These are phyloP conservation scores for Backusella circina DNA, from an alignment of 192 early-diverging fungal species.

Conservation along the genomic window DNA sequence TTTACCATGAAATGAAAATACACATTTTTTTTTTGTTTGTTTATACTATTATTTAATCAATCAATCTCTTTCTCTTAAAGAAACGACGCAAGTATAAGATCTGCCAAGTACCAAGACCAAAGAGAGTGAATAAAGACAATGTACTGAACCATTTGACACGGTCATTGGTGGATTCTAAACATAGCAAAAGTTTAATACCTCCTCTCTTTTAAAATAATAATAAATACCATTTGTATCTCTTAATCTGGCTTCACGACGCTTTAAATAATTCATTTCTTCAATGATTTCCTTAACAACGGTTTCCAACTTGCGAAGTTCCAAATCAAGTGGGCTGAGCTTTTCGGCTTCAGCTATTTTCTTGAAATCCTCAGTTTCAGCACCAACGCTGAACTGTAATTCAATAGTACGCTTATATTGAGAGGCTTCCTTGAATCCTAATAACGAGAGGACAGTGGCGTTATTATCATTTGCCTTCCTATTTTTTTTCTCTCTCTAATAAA, in stretches of 20 bases:
- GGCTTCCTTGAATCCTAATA: slow-evolving; percentile 47
- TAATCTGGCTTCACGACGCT: slow-evolving; percentile 76
- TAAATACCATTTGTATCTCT: slow-evolving; percentile 81
- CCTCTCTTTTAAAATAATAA: not conserved
- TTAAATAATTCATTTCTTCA: slow-evolving; percentile 84
- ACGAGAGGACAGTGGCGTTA: not conserved
- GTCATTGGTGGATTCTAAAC: slow-evolving; percentile 87
- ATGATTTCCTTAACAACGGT: slow-evolving; percentile 71
- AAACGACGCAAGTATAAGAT: slow-evolving; percentile 80
- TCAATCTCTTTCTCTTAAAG: slow-evolving; percentile 89
- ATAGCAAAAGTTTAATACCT: not conserved
- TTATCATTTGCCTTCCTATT: too few species aligned
- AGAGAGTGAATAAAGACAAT: slow-evolving; percentile 67
- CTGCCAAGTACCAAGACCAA: slow-evolving; percentile 74
- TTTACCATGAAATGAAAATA: not conserved
- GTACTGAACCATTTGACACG: slow-evolving; percentile 82
- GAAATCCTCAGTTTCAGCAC: slow-evolving; percentile 81
- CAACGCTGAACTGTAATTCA: slow-evolving; percentile 78
- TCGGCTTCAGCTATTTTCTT: slow-evolving; percentile 64
- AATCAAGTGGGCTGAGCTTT: slow-evolving; percentile 84
- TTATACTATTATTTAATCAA: slow-evolving; percentile 47
- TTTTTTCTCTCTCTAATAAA: not conserved
- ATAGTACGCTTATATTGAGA: slow-evolving; percentile 58
- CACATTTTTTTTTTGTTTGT: slow-evolving; percentile 4
- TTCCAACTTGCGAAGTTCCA: slow-evolving; percentile 83